phyloP scores from a whole-genome alignment of 768 basidiomycete species.

The Omphalotus guepiniiformis region DNA sequence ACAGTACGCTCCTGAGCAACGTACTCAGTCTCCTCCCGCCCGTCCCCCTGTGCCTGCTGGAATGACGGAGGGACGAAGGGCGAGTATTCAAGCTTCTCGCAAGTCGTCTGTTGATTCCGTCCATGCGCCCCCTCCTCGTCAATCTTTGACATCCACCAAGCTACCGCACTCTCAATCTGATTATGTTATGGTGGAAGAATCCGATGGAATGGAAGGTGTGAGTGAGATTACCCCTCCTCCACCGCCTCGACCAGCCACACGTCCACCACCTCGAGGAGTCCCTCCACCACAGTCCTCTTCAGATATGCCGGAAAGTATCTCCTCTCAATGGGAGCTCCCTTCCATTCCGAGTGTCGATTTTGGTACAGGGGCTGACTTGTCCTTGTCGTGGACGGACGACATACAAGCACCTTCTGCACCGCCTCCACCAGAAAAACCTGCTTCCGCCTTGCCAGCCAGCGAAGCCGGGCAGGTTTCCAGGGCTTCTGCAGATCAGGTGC shows the following conservation, averaged over 20 bases:
- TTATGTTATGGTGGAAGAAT: conserved; percentile 64
- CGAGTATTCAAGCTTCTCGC: conserved; percentile 23
- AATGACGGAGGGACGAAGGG: conserved; percentile 30
- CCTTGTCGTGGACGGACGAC: conserved; percentile 64
- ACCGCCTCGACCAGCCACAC: conserved; percentile 36
- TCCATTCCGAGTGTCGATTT: conserved; percentile 60
- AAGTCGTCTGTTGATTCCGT: conserved; percentile 9
- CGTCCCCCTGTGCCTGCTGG: conserved; percentile 34
- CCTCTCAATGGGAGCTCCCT: conserved; percentile 63
- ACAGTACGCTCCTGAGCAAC: conserved; percentile 27
- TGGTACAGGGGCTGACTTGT: conserved; percentile 44
- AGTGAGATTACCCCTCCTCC: conserved; percentile 15
- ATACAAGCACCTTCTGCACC: conserved; percentile 32
- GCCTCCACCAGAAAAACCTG: conserved; percentile 23
- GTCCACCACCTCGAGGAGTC: conserved; percentile 30
- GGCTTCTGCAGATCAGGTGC: conserved; percentile 22
- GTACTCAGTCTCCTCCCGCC: conserved; percentile 13
- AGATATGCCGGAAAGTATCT: conserved; percentile 27
- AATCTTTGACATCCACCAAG: conserved; percentile 1
- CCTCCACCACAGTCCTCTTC: conserved; percentile 33
- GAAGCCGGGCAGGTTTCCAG: conserved; percentile 13
- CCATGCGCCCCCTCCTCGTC: conserved; percentile 1
- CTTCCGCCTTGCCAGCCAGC: conserved; percentile 12
- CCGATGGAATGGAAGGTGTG: conserved; percentile 20
- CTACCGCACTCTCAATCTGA: conserved; percentile 33